phyloP scores from a whole-genome alignment of 495 filamentous ascomycete species.

The Apiosordaria backusii region DNA sequence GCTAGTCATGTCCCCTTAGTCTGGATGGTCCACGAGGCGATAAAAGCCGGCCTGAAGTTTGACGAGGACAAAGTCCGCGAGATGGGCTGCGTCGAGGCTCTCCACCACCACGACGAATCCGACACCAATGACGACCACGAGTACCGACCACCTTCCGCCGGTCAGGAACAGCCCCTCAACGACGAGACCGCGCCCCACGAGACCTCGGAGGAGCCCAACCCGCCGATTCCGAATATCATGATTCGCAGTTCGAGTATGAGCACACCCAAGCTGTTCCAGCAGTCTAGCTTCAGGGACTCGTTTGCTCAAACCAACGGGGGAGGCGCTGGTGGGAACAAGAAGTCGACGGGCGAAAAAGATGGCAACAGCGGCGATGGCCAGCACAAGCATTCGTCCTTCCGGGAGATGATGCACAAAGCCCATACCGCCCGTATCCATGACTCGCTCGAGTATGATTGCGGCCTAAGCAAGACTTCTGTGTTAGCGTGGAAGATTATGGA shows the following conservation, averaged over 20 bases:
- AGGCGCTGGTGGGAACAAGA: background rate
- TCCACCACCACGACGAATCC: slow-evolving; percentile 15
- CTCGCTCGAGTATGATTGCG: slow-evolving; percentile 64
- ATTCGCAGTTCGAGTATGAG: slow-evolving; percentile 33
- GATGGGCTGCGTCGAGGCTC: slow-evolving; percentile 52
- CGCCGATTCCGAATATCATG: slow-evolving; percentile 35
- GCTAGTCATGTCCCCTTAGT: slow-evolving; percentile 73
- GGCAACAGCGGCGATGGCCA: background rate
- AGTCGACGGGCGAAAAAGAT: background rate
- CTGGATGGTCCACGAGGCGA: slow-evolving; percentile 82
- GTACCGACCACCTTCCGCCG: background rate
- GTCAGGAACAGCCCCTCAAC: background rate
- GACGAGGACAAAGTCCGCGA: slow-evolving; percentile 64
- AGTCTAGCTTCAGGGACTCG: slow-evolving; percentile 9
- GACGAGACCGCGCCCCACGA: background rate
- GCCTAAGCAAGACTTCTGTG: slow-evolving; percentile 55
- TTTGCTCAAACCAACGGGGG: background rate
- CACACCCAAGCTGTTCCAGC: slow-evolving; percentile 24
- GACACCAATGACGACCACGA: slow-evolving; percentile 8
- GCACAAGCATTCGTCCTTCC: slow-evolving; percentile 41
- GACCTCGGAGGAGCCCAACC: background rate
- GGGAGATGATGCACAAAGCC: slow-evolving; percentile 55
- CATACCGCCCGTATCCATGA: slow-evolving; percentile 69
- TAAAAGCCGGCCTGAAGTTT: slow-evolving; percentile 67
- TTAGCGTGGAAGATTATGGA: slow-evolving; percentile 81